Base-by-base conservation (phyloP, 176 grass and related monocot species). In the Dendrocalamus sinicus region DNA sequence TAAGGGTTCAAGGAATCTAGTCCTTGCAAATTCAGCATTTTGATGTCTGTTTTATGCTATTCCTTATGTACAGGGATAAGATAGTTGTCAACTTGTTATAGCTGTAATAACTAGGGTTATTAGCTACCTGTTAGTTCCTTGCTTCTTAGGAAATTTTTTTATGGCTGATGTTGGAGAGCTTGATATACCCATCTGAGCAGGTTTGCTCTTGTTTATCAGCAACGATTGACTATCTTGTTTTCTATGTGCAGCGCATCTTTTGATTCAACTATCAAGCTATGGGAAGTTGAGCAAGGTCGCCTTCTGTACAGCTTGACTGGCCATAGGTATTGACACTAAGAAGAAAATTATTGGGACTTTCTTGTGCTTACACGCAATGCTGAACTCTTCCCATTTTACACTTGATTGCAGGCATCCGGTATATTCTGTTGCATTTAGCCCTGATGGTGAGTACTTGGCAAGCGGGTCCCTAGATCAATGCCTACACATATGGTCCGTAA, bases 401-500 rank as follows among this genome's bases (percentile, higher is more conserved):
- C 35, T 5, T 83, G 86, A 76, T 84, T 86, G 47, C 79, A 94
- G 91, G 84, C 93, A 95, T 87, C 91, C 96, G 35, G 96, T 95
- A 46, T 98, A 98, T 84, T 98, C 96, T 55, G 93, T 98, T 6
- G 93, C 96, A 12, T 98, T 98, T 83, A 95, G 93, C 70, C 96
- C 96, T 12, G 88, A 91, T 45, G 93, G 96, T 1, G 96, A 98
- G 71, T 98, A 98, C 75, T 77, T 98, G 79, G 96, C 93, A 11
- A 98, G 96, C 51, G 96, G 96, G 23, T 98, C 96, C 66, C 81
- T 98, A 19, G 96, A 98, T 82, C 96, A 98, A 68, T 95, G 91
- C 67, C 81, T 98, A 20, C 93, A 95, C 70, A 95, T 98, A 73
- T 98, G 96, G 96, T 98, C 96, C 3, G 96, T 98, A 54, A 98